phyloP scores from a whole-genome alignment of 2,329 filamentous ascomycete species.

The Karstenula rhodostoma region DNA sequence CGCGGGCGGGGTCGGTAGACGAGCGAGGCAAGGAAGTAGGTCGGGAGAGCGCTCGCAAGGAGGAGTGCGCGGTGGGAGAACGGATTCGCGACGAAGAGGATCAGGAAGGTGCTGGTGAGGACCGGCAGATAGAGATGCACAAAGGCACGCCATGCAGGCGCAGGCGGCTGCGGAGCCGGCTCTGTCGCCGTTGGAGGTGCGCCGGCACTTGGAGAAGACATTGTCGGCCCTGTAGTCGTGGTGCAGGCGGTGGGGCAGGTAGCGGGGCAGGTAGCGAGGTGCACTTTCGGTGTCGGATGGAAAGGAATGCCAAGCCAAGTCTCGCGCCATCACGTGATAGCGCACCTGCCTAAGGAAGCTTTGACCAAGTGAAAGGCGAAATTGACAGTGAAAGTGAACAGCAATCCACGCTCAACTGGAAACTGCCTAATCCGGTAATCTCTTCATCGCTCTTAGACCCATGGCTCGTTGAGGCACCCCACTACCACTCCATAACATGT shows the following conservation, averaged over 20 bases:
- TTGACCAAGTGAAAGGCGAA: neutral
- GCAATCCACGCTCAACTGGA: neutral
- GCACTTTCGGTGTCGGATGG: neutral
- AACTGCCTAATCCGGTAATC: neutral
- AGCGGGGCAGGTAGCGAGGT: neutral
- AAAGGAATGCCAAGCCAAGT: neutral
- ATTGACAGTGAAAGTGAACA: neutral
- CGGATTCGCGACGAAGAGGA: conserved; percentile 13
- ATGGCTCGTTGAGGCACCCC: no score
- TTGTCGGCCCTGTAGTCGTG: neutral
- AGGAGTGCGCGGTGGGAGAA: conserved; percentile 7
- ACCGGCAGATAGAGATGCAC: conserved; percentile 28
- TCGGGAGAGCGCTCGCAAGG: conserved; percentile 22
- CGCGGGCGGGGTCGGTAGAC: conserved; percentile 20
- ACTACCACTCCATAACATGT: no score
- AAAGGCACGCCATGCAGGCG: conserved; percentile 17
- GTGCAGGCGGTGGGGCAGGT: neutral
- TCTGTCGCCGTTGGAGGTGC: neutral
- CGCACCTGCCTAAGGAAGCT: no score
- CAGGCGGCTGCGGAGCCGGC: neutral
- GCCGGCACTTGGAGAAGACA: neutral
- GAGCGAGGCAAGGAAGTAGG: conserved; percentile 22
- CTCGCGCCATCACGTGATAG: neutral
- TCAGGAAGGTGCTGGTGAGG: conserved; percentile 19
- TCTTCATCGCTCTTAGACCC: no score